Percentiles rank a stretch among this genome's conserved stretches.
Conservation (phyloP, 169 alveolate genomes). For the Cryptosporidium xiaoi region DNA sequence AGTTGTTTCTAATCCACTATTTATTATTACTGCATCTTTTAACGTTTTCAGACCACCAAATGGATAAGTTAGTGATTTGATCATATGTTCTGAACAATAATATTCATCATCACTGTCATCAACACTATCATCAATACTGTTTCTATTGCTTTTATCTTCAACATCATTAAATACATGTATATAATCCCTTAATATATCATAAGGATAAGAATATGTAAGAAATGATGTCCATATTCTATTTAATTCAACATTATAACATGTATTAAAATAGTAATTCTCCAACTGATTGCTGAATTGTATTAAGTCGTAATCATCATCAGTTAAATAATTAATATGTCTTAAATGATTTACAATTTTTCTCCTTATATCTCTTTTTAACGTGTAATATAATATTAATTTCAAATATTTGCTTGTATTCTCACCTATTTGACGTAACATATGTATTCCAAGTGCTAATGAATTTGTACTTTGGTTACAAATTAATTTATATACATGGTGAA, state of each 20-base stretch:
- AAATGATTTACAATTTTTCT: constrained; percentile 80
- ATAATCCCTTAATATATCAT: constrained; percentile 26
- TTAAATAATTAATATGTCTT: constrained; percentile 75
- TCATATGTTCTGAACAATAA: constrained; percentile 27
- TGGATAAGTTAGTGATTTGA: constrained; percentile 38
- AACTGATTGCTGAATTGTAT: constrained; percentile 61
- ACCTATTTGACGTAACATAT: constrained; percentile 83
- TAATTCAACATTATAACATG: constrained; percentile 81
- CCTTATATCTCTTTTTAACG: constrained; percentile 80
- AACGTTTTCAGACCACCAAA: constrained; percentile 53
- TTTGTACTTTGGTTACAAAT: constrained; percentile 80
- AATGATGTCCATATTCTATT: constrained; percentile 76
- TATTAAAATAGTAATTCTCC: constrained; percentile 78
- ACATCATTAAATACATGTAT: neutral
- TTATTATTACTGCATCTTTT: neutral
- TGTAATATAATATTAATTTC: constrained; percentile 78
- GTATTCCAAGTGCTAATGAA: constrained; percentile 80
- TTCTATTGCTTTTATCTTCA: neutral
- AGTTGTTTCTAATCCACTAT: neutral
- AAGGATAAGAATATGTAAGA: constrained; percentile 35
- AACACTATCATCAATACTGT: neutral
- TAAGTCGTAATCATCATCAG: constrained; percentile 53
- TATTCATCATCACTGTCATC: neutral
- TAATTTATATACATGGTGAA: constrained; percentile 76
- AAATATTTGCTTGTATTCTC: constrained; percentile 69